Evolutionary conservation across 345 rosid genomes (phyloP).

Genomic region (Stellera chamaejasme): DNA sequence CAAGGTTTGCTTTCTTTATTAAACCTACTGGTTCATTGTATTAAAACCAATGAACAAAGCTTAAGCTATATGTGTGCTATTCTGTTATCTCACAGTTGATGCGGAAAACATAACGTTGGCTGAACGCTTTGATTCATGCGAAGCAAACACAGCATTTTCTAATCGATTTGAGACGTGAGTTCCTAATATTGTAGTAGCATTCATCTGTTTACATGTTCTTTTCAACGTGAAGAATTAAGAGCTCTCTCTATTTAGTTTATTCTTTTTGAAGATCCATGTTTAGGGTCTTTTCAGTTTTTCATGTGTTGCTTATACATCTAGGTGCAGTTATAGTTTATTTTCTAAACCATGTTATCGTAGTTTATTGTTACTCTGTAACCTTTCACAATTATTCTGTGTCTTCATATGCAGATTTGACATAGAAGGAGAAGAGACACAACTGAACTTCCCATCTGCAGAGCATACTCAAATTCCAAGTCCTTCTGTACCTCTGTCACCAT

Average conservation of each 20-base stretch:
- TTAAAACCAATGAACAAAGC: background rate
- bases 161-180: conserved; percentile 61
- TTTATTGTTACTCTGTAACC: conserved; percentile 1
- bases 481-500: conserved; percentile 45
- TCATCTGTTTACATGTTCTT: too few relatives aligned
- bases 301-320: too few relatives aligned
- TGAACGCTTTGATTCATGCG: conserved; percentile 51
- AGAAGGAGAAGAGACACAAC: conserved; percentile 55
- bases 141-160: conserved; percentile 32
- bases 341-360: background rate
- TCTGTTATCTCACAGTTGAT: conserved; percentile 43
- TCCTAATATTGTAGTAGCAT: background rate
- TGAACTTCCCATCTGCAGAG: conserved; percentile 41
- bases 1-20: conserved; percentile 50
- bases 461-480: conserved; percentile 37
- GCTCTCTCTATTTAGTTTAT: too few relatives aligned
- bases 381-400: background rate
- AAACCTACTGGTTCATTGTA: background rate
- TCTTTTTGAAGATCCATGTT: too few relatives aligned
- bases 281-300: too few relatives aligned
- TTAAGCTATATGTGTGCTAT: conserved; percentile 1
- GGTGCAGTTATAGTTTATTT: too few relatives aligned
- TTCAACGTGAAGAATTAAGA: background rate
- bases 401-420: conserved; percentile 54
- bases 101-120: conserved; percentile 59